These are phyloP conservation scores for Phytophthora agathidicida DNA, from an alignment of 352 stramenopile genomes.

Conservation along the genomic window DNA sequence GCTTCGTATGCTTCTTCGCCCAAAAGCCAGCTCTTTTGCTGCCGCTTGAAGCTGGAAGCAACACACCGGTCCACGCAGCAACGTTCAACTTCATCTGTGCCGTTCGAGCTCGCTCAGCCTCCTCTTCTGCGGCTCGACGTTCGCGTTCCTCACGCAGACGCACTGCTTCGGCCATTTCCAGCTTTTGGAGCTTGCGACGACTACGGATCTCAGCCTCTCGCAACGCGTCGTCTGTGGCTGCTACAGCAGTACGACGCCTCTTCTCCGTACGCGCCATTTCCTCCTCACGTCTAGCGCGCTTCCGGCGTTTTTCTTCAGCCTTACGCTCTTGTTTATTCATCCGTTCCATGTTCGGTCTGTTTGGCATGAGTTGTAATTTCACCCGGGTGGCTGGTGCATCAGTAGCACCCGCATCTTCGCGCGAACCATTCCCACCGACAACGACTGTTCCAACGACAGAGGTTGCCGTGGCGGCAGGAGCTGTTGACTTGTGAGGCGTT, in stretches of 20 bases:
- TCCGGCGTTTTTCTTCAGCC: slow-evolving; percentile 83
- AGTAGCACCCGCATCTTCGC: slow-evolving; percentile 23
- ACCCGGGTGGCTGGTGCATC: slow-evolving; percentile 59
- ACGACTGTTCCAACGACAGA: slow-evolving; percentile 44
- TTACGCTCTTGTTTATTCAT: slow-evolving; percentile 90
- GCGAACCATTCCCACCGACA: slow-evolving; percentile 31
- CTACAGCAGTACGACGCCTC: slow-evolving; percentile 72
- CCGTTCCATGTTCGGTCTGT: slow-evolving; percentile 63
- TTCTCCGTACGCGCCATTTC: slow-evolving; percentile 82
- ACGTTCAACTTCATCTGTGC: slow-evolving; percentile 74
- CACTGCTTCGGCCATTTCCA: slow-evolving; percentile 73
- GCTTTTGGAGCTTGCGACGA: slow-evolving; percentile 65
- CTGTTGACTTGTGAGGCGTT: slow-evolving; percentile 10
- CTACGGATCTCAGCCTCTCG: slow-evolving; percentile 81
- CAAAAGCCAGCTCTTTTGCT: slow-evolving; percentile 53
- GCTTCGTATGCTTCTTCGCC: slow-evolving; percentile 61
- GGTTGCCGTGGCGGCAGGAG: slow-evolving; percentile 17
- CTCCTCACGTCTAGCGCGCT: slow-evolving; percentile 72
- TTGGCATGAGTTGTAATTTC: slow-evolving; percentile 68
- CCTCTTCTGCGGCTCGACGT: slow-evolving; percentile 53
- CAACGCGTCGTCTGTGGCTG: slow-evolving; percentile 80
- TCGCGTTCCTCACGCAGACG: slow-evolving; percentile 68
- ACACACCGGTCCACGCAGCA: slow-evolving; percentile 55
- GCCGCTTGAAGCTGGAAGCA: slow-evolving; percentile 33
- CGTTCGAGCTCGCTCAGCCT: slow-evolving; percentile 44